A percentile compares a stretch with the other conserved stretches of the same genome.
These are phyloP conservation scores for Arthrobotrys iridis DNA, from an alignment of 2,329 filamentous ascomycete species.

Conservation along the genomic window DNA sequence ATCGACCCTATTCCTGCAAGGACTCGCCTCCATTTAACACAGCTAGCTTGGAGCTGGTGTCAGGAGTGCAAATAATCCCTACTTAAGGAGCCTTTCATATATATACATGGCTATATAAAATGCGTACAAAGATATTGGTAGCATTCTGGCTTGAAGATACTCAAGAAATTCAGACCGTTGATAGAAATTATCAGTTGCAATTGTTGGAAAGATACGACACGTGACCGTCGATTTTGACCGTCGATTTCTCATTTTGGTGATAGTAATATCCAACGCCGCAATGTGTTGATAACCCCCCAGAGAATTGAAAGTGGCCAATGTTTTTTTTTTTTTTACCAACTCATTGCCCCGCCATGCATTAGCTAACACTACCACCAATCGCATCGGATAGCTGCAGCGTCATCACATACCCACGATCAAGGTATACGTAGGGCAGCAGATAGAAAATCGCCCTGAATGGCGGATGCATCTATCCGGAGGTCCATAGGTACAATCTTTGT, in stretches of 20 bases:
- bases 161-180: no score
- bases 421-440: neutral
- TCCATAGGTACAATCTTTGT: constrained; percentile 5
- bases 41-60: no score
- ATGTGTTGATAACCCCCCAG: neutral
- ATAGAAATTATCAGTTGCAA: no score
- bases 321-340: neutral
- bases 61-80: no score
- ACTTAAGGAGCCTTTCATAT: no score
- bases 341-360: neutral
- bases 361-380: constrained; percentile 19
- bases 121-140: no score
- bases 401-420: neutral
- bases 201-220: no score
- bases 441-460: constrained; percentile 5
- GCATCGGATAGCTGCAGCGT: constrained; percentile 8
- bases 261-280: neutral
- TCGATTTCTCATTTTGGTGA: neutral
- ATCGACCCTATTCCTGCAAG: no score
- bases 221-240: neutral
- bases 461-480: neutral
- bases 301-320: neutral
- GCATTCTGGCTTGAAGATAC: no score
- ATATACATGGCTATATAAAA: no score
- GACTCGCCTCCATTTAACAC: no score